These are phyloP conservation scores for Naganishia kalamii DNA, from an alignment of 768 basidiomycete genomes.

Conservation along the genomic window DNA sequence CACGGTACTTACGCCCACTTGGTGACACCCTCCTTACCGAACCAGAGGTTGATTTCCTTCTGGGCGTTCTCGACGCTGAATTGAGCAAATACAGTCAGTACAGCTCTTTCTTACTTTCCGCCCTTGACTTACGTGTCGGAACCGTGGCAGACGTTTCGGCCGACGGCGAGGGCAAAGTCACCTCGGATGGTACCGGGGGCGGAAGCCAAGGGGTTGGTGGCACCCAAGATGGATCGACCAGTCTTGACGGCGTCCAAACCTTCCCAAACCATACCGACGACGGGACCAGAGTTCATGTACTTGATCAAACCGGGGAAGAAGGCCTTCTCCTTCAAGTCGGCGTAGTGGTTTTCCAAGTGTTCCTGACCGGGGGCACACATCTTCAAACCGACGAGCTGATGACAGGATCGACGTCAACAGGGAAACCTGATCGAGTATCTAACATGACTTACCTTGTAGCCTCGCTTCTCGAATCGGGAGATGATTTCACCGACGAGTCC, in stretches of 20 bases:
- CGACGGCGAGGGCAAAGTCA: slow-evolving; percentile 87
- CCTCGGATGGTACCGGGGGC: slow-evolving; percentile 89
- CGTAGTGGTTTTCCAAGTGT: slow-evolving; percentile 96
- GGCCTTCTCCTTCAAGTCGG: slow-evolving; percentile 82
- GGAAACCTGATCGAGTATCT: no score
- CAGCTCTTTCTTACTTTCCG: neutral
- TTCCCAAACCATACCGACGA: slow-evolving; percentile 80
- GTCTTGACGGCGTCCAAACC: slow-evolving; percentile 65
- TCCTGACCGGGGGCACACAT: slow-evolving; percentile 66
- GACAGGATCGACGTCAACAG: neutral
- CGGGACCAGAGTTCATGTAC: slow-evolving; percentile 76
- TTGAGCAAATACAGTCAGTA: slow-evolving; percentile 24
- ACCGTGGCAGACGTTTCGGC: slow-evolving; percentile 51
- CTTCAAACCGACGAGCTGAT: slow-evolving; percentile 78
- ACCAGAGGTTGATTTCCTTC: slow-evolving; percentile 87
- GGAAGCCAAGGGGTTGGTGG: slow-evolving; percentile 91
- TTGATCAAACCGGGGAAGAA: slow-evolving; percentile 88
- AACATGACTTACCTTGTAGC: slow-evolving; percentile 61
- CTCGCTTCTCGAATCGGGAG: slow-evolving; percentile 90
- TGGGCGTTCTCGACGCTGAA: slow-evolving; percentile 52
- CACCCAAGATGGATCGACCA: slow-evolving; percentile 89
- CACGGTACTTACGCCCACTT: slow-evolving; percentile 35
- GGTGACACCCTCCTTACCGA: slow-evolving; percentile 42
- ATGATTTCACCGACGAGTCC: slow-evolving; percentile 92
- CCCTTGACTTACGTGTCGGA: slow-evolving; percentile 7